Conservation (phyloP, 495 filamentous ascomycete genomes). For the Penicillium psychrofluorescens region DNA sequence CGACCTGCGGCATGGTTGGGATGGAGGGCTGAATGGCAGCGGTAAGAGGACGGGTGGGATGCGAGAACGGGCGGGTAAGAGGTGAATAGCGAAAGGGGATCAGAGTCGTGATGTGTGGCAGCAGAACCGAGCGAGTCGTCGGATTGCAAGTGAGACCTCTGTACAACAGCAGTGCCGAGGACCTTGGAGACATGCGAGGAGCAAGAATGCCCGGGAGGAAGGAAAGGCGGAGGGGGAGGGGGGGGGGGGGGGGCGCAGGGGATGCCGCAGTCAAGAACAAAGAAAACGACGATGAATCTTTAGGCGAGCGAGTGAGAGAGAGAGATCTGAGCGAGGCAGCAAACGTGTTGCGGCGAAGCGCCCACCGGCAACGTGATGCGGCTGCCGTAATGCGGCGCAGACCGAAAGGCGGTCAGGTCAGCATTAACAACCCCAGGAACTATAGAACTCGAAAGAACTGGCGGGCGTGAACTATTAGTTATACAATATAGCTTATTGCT, state of each 20-base stretch:
- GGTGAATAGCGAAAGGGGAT: slow-evolving; percentile 12
- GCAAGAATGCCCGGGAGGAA: slow-evolving; percentile 3
- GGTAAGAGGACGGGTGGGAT: slow-evolving; percentile 11
- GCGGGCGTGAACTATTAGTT: no score
- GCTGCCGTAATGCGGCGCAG: no score
- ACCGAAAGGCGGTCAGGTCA: no score
- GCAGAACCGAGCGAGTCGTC: slow-evolving; percentile 11
- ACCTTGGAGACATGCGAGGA: slow-evolving; percentile 40
- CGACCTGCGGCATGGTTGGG: slow-evolving; percentile 42
- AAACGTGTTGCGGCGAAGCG: no score
- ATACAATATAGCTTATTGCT: no score
- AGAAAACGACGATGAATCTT: no score
- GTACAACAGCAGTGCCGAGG: slow-evolving; percentile 27
- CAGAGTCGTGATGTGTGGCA: slow-evolving; percentile 12
- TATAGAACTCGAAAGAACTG: no score
- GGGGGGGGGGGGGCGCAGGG: no score
- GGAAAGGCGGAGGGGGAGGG: not conserved
- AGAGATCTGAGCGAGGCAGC: no score
- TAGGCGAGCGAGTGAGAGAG: not conserved
- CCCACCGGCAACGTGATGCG: no score
- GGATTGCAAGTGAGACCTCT: slow-evolving; percentile 20
- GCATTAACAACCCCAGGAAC: no score
- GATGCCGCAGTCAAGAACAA: no score
- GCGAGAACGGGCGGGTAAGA: slow-evolving; percentile 16
- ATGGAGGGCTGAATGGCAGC: slow-evolving; percentile 10